phyloP scores from a whole-genome alignment of 2,329 filamentous ascomycete species.

The Pezicula carpinea region DNA sequence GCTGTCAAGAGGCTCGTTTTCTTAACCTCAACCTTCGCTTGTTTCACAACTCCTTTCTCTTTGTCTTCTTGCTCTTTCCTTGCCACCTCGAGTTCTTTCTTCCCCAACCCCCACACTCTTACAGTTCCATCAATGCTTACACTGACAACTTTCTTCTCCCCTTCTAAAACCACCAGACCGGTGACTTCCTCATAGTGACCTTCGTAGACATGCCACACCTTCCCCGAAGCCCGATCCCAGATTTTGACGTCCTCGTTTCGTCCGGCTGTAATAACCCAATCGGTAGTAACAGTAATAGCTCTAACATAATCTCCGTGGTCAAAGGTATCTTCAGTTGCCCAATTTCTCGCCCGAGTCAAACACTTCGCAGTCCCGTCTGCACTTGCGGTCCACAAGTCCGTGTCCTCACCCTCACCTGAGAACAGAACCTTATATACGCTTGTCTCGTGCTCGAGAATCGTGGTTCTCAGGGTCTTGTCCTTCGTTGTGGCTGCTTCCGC shows the following conservation, averaged over 20 bases:
- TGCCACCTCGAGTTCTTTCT: slow-evolving; percentile 52
- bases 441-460: slow-evolving; percentile 79
- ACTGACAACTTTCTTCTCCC: slow-evolving; percentile 60
- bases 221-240: slow-evolving; percentile 73
- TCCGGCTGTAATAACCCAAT: slow-evolving; percentile 82
- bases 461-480: slow-evolving; percentile 36
- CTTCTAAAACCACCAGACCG: slow-evolving; percentile 60
- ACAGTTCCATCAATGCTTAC: slow-evolving; percentile 88
- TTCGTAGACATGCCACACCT: slow-evolving; percentile 66
- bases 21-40: slow-evolving; percentile 37
- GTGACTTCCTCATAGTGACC: slow-evolving; percentile 96
- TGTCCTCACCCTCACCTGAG: slow-evolving; percentile 53
- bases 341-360: slow-evolving; percentile 63
- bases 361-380: slow-evolving; percentile 87
- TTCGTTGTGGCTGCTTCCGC: slow-evolving; percentile 22
- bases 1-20: slow-evolving; percentile 61
- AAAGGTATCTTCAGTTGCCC: slow-evolving; percentile 67
- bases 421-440: slow-evolving; percentile 81
- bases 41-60: slow-evolving; percentile 36
- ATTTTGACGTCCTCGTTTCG: slow-evolving; percentile 88
- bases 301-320: slow-evolving; percentile 87
- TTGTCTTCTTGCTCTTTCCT: slow-evolving; percentile 44
- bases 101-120: slow-evolving; percentile 73
- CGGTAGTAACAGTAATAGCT: slow-evolving; percentile 69
- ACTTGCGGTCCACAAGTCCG: slow-evolving; percentile 85